Evolutionary conservation across 345 rosid species (phyloP), one percentile per base, ranked within the genome.

Genomic region (Linum tenue): DNA sequence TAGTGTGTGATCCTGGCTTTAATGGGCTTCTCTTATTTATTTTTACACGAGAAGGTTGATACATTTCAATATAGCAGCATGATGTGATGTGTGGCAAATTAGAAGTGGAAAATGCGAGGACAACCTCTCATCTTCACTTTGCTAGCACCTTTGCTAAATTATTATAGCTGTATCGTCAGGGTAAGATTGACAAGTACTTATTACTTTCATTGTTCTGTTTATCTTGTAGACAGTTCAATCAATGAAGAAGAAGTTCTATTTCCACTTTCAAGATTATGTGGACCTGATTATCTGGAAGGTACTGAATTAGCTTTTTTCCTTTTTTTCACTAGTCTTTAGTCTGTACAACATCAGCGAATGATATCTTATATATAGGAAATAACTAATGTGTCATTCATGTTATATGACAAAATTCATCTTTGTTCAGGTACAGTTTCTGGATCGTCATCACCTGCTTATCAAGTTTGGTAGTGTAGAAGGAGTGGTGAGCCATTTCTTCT

Each of bases 201-300:
- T 60, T 67, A 62, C 60, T 73, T 57, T 79, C 55, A 10, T 57
- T 35, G 17, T 22, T 44, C 16, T 66, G 48, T 67, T 51, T 76
- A 64, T 71, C 56, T 68, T 48, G n/a, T 78, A 90, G 97, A 84
- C 92, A 72, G 83, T 83, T 62, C 97, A 94, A 70, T 61, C 76
- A 79, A 71, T 90, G 78, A 90, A 88, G 90, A 90, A 92, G 84
- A 90, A 88, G 71, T 94, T 94, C 80, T 88, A 82, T 85, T 94
- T 83, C 77, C 92, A 82, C 77, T 94, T 88, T 78, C 97, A 85
- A 82, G 92, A 94, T 78, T 94, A 90, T 76, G 91, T 82, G 48
- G 88, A 94, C 76, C 83, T 94, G 84, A 85, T 86, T 72, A 94
- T 94, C 62, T 90, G 84, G 94, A 90, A 88, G 97, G 98, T 92